These are phyloP conservation scores for Cryptococcus sp. DNA, from an alignment of 1,284 basidiomycete species.

Conservation along the genomic window DNA sequence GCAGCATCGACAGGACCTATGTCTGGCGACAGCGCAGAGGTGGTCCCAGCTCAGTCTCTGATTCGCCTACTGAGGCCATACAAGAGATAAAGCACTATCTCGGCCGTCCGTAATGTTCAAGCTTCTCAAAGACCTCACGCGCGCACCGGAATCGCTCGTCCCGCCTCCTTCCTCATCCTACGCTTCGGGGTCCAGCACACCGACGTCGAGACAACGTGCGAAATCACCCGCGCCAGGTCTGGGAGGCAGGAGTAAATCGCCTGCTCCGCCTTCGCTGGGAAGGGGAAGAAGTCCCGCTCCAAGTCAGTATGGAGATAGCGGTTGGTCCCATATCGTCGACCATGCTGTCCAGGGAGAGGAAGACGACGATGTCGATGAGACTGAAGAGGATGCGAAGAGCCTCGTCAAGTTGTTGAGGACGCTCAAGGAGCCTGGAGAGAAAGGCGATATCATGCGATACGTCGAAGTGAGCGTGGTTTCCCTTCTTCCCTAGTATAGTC, in stretches of 20 bases:
- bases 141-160: constrained; percentile 40
- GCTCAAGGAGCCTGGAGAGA: constrained; percentile 27
- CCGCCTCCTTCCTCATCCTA: constrained; percentile 16
- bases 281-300: constrained; percentile 15
- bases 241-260: constrained; percentile 12
- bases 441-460: constrained; percentile 35
- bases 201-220: constrained; percentile 7
- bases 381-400: constrained; percentile 31
- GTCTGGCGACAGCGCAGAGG: too few relatives aligned
- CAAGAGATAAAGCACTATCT: too few relatives aligned
- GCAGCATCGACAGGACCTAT: too few relatives aligned
- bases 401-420: constrained; percentile 32
- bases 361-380: constrained; percentile 32
- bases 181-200: neutral
- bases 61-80: too few relatives aligned
- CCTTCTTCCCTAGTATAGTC: neutral
- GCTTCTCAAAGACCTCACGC: constrained; percentile 49
- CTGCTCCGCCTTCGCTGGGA: constrained; percentile 1
- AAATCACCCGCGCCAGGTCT: constrained; percentile 3
- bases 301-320: constrained; percentile 18
- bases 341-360: constrained; percentile 12
- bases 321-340: constrained; percentile 16
- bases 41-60: too few relatives aligned
- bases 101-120: constrained; percentile 41
- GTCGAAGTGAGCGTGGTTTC: constrained; percentile 38